phyloP scores from a whole-genome alignment of 2,329 filamentous ascomycete species.

The Metarhizium rileyi region DNA sequence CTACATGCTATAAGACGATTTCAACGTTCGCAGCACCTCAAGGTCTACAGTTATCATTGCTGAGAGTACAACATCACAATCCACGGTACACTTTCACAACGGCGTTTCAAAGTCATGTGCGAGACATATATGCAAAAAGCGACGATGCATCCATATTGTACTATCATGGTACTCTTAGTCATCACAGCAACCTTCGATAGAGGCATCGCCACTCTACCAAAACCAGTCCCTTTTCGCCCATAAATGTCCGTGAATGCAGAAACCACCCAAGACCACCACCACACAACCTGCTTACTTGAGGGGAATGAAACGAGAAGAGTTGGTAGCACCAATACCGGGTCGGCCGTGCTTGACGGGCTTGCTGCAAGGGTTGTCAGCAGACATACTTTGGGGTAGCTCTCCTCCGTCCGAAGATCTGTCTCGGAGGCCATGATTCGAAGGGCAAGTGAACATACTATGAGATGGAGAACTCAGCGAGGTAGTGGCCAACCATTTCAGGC shows the following conservation, averaged over 20 bases:
- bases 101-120: not conserved
- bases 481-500: slow-evolving; percentile 99
- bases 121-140: slow-evolving; percentile 10
- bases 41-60: no score
- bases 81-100: not conserved
- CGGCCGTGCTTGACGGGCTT: slow-evolving; percentile 99
- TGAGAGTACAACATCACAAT: slow-evolving; percentile 9
- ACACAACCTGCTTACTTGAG: slow-evolving; percentile 78
- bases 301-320: slow-evolving; percentile 99
- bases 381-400: no score
- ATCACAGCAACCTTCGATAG: slow-evolving; percentile 33
- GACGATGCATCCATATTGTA: slow-evolving; percentile 33
- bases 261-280: slow-evolving; percentile 35
- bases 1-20: no score
- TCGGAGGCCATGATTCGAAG: not conserved
- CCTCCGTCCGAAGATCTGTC: no score
- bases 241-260: slow-evolving; percentile 48
- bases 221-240: slow-evolving; percentile 48
- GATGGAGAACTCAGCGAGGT: slow-evolving; percentile 98
- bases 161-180: slow-evolving; percentile 34
- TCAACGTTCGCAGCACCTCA: no score
- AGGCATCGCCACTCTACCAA: slow-evolving; percentile 37
- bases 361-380: slow-evolving; percentile 53
- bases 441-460: slow-evolving; percentile 72
- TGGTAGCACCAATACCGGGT: slow-evolving; percentile 99